Conservation (phyloP, 495 filamentous ascomycete genomes). For the Penicillium manginii region DNA sequence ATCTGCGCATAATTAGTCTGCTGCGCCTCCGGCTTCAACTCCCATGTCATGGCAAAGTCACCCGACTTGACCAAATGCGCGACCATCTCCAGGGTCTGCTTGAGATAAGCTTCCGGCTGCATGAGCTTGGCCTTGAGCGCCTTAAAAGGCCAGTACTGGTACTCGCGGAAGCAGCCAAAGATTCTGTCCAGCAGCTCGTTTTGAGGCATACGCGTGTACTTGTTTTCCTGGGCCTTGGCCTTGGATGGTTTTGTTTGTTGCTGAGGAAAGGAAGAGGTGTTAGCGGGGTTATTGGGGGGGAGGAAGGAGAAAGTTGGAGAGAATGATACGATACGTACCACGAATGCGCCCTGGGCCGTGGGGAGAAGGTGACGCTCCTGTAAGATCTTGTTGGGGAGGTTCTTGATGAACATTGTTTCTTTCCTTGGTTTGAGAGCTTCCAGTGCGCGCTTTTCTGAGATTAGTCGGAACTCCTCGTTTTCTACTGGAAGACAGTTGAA, state of each 20-base stretch:
- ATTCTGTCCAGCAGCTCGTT: slow-evolving; percentile 84
- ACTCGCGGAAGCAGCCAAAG: slow-evolving; percentile 77
- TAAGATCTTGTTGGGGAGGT: slow-evolving; percentile 42
- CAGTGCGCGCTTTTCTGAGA: slow-evolving; percentile 62
- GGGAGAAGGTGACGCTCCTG: slow-evolving; percentile 44
- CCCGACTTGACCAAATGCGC: slow-evolving; percentile 80
- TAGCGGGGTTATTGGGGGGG: background rate
- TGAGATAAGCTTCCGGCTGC: slow-evolving; percentile 92
- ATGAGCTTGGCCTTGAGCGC: slow-evolving; percentile 68
- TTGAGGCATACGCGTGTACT: slow-evolving; percentile 82
- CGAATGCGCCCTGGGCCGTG: slow-evolving; percentile 40
- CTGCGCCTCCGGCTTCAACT: slow-evolving; percentile 72
- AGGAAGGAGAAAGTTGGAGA: background rate
- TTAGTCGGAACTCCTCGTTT: slow-evolving; percentile 69
- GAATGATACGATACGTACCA: slow-evolving; percentile 45
- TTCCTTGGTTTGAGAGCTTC: slow-evolving; percentile 67
- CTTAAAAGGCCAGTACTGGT: slow-evolving; percentile 89
- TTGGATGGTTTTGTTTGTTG: slow-evolving; percentile 43
- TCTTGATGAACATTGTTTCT: slow-evolving; percentile 48
- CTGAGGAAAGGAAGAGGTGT: slow-evolving; percentile 14
- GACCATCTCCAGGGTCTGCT: slow-evolving; percentile 79
- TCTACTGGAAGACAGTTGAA: slow-evolving; percentile 74
- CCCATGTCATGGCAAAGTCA: slow-evolving; percentile 81
- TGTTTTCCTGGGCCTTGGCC: slow-evolving; percentile 66
- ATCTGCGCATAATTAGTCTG: slow-evolving; percentile 55